Evolutionary conservation across 768 basidiomycete genomes (phyloP), one percentile per base, ranked within the genome.

Genomic region (Arthromyces matolae): DNA sequence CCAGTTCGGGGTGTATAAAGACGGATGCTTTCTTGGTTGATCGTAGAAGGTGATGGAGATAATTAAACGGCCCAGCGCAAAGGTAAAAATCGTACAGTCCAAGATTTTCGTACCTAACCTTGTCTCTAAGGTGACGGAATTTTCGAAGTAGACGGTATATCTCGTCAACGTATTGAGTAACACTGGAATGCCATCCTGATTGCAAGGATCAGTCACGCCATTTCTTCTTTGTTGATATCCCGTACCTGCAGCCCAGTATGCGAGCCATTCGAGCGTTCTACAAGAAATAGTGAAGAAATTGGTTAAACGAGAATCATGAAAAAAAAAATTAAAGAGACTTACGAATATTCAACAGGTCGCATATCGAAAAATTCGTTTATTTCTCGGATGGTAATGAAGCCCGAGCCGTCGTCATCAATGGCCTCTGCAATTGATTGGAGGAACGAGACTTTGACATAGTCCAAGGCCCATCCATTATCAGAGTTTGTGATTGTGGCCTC

Each of bases 211-310:
- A 1, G 12, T 42, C 4, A 34, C 28, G 20, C n/a, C n/a, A 18
- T 19, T 16, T n/a, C 8, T 13, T 23, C 31, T 32, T n/a, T n/a
- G n/a, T n/a, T n/a, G n/a, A n/a, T n/a, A n/a, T n/a, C n/a, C n/a
- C n/a, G n/a, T 25, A 44, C 42, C 42, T 24, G 31, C 42, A 23
- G 42, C 42, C 42, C 42, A 44, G 31, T 24, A 44, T 8, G 42
- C 42, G 6, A 43, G n/a, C 42, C 42, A 43, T 14, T 43, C 22
- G 10, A 40, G 22, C 20, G 27, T 2, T 14, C 38, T 40, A 12
- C 3, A 40, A 14, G 14, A 33, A 12, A 13, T 33, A 12, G 32
- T 33, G 4, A 33, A 33, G 13, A 33, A 5, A n/a, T n/a, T n/a
- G n/a, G n/a, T n/a, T n/a, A n/a, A n/a, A n/a, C n/a, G n/a, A n/a